Conservation (phyloP, 441 rosid species). For the Corymbia calophylla region DNA sequence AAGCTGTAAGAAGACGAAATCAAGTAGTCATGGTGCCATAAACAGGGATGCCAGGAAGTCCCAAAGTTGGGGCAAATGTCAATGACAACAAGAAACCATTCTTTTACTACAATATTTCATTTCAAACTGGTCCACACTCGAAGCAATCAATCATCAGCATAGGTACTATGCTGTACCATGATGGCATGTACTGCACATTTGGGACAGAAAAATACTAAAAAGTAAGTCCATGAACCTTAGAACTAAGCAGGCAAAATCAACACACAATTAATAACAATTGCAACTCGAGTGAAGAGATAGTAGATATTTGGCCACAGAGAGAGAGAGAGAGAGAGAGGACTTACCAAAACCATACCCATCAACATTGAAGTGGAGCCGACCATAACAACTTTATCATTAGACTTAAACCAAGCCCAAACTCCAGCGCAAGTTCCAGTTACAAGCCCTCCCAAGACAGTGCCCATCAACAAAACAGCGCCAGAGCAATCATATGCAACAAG, state of each 20-base stretch:
- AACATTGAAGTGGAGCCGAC: slow-evolving; percentile 89
- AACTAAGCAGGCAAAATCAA: background rate
- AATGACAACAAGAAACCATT: background rate
- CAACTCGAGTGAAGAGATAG: background rate
- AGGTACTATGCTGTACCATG: background rate
- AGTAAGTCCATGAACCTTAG: background rate
- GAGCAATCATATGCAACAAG: slow-evolving; percentile 95
- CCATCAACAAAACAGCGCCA: slow-evolving; percentile 92
- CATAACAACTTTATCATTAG: slow-evolving; percentile 61
- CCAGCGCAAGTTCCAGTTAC: slow-evolving; percentile 83
- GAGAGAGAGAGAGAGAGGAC: slow-evolving; percentile 12
- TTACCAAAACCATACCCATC: slow-evolving; percentile 95
- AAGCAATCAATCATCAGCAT: background rate
- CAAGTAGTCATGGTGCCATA: background rate
- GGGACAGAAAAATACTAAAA: background rate
- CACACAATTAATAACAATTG: background rate
- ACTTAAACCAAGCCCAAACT: slow-evolving; percentile 71
- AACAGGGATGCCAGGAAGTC: background rate
- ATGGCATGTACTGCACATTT: background rate
- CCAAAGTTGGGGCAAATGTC: background rate
- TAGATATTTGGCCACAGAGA: background rate
- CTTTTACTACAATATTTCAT: background rate
- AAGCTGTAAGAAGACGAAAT: background rate
- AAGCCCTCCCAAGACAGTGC: slow-evolving; percentile 84
- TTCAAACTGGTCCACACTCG: background rate